These are phyloP conservation scores for Rusavskia elegans DNA, from an alignment of 495 filamentous ascomycete species.

Conservation along the genomic window DNA sequence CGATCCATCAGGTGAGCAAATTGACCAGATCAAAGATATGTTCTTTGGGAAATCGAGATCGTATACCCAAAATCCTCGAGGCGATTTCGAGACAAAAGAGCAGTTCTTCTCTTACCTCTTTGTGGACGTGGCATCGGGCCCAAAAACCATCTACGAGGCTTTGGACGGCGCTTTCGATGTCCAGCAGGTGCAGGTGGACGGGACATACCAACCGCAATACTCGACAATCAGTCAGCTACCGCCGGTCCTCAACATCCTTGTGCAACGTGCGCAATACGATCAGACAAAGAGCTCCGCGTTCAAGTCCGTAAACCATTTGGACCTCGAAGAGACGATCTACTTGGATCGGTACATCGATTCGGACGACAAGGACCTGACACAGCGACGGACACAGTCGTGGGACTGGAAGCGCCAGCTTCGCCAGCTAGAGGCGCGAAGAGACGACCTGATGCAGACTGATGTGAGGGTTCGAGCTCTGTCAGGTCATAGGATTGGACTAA, in stretches of 20 bases:
- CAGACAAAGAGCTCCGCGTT: slow-evolving; percentile 38
- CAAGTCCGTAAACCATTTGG: slow-evolving; percentile 67
- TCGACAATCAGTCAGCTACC: slow-evolving; percentile 62
- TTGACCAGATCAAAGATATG: slow-evolving; percentile 58
- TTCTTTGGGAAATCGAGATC: slow-evolving; percentile 44
- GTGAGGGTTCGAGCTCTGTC: slow-evolving; percentile 17
- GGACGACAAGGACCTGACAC: slow-evolving; percentile 37
- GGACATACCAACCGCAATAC: slow-evolving; percentile 47
- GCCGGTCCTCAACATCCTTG: slow-evolving; percentile 75
- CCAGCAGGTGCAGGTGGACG: slow-evolving; percentile 51
- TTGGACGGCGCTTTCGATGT: slow-evolving; percentile 73
- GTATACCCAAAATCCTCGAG: slow-evolving; percentile 30
- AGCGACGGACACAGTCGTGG: slow-evolving; percentile 55
- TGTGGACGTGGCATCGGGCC: slow-evolving; percentile 43
- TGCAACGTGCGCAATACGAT: slow-evolving; percentile 64
- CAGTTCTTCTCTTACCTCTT: slow-evolving; percentile 47
- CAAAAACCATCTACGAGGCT: slow-evolving; percentile 61
- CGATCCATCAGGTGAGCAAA: slow-evolving; percentile 52
- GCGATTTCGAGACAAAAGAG: slow-evolving; percentile 29
- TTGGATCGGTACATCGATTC: slow-evolving; percentile 81
- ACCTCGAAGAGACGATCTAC: slow-evolving; percentile 61
- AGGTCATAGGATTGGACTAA: slow-evolving; percentile 9
- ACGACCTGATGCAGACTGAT: slow-evolving; percentile 27
- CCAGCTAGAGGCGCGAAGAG: slow-evolving; percentile 32
- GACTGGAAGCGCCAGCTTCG: slow-evolving; percentile 49